Conservation (phyloP, 345 rosid species). For the Syzygium oleosum region DNA sequence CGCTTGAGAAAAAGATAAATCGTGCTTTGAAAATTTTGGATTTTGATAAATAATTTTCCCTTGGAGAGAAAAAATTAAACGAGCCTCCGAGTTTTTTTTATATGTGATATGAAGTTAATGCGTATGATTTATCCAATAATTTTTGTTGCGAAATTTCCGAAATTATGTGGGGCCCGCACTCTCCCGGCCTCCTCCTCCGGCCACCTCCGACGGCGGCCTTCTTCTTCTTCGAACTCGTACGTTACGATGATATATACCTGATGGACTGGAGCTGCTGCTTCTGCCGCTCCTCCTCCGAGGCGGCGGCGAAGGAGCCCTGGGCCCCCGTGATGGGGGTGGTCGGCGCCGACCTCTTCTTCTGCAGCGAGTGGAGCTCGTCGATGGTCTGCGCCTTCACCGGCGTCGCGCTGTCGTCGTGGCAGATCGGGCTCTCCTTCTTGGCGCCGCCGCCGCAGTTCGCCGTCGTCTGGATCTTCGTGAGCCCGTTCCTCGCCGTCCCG, state of each 20-base stretch:
- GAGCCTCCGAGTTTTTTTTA: too few species aligned
- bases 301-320: slow-evolving; percentile 28
- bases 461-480: slow-evolving; percentile 44
- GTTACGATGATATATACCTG: slow-evolving; percentile 30
- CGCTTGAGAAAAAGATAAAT: not conserved
- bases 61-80: too few species aligned
- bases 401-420: slow-evolving; percentile 66
- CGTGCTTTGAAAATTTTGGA: not conserved
- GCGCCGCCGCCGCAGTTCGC: slow-evolving; percentile 3
- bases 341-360: slow-evolving; percentile 82
- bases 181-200: not conserved
- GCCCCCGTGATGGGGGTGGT: slow-evolving; percentile 50
- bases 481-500: slow-evolving; percentile 21
- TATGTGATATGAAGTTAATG: not conserved
- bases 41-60: not conserved
- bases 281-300: slow-evolving; percentile 70
- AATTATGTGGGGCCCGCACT: not conserved
- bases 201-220: too few species aligned
- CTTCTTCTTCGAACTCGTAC: not conserved
- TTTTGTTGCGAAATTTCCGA: not conserved
- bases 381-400: slow-evolving; percentile 80
- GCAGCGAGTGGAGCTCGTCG: slow-evolving; percentile 93
- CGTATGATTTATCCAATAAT: not conserved
- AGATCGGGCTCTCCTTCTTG: slow-evolving; percentile 28
- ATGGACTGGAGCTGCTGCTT: slow-evolving; percentile 90